phyloP scores from a whole-genome alignment of 2,329 filamentous ascomycete species.

The Aspergillus quadrilineatus region DNA sequence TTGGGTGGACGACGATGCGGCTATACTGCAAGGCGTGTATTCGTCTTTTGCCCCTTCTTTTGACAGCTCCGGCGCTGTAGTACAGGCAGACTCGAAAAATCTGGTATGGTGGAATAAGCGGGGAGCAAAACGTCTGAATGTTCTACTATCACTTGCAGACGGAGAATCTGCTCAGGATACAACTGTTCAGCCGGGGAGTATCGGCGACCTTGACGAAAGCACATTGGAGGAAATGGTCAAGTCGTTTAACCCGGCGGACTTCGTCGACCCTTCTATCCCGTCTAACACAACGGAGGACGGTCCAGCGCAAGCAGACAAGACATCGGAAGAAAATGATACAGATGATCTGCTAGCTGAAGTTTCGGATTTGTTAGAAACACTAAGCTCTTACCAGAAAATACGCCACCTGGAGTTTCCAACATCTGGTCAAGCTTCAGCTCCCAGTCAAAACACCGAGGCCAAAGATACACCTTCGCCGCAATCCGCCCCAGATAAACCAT shows the following conservation, averaged over 20 bases:
- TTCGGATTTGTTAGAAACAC: conserved; percentile 60
- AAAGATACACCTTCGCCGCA: conserved; percentile 25
- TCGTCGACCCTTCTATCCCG: conserved; percentile 25
- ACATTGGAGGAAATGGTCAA: conserved; percentile 45
- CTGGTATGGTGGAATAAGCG: conserved; percentile 48
- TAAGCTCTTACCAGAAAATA: conserved; percentile 62
- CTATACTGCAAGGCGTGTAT: conserved; percentile 45
- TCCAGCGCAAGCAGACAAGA: conserved; percentile 26
- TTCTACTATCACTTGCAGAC: conserved; percentile 33
- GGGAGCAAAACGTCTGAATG: conserved; percentile 40
- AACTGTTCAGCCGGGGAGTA: conserved; percentile 29
- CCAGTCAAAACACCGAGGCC: conserved; percentile 33
- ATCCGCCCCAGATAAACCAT: conserved; percentile 53
- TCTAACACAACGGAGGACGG: conserved; percentile 19
- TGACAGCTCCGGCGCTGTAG: conserved; percentile 45
- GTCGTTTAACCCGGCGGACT: conserved; percentile 40
- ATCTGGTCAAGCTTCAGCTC: conserved; percentile 31
- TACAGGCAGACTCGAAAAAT: conserved; percentile 44
- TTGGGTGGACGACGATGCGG: conserved; percentile 34
- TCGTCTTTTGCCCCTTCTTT: conserved; percentile 51
- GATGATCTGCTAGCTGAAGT: conserved; percentile 57
- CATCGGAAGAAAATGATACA: conserved; percentile 48
- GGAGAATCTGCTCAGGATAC: conserved; percentile 23
- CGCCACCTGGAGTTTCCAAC: conserved; percentile 49
- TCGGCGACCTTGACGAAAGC: conserved; percentile 40